Conservation (phyloP, 768 basidiomycete genomes). For the Pleurotus tuber-regium region DNA sequence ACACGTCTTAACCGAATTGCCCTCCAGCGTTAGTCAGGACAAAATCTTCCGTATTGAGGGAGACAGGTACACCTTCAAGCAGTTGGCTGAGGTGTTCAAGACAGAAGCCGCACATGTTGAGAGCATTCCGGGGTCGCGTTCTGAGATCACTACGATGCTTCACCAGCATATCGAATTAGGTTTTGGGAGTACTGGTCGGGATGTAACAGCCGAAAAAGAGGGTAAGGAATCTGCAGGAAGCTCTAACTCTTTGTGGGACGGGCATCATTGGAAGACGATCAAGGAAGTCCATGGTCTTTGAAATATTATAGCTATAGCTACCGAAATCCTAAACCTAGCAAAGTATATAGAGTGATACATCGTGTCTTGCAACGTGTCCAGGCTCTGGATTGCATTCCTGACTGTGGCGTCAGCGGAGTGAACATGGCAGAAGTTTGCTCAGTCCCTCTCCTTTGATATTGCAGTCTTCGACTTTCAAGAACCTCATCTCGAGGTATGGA, state of each 20-base stretch:
- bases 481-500: too few species aligned
- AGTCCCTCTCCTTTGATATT: too few species aligned
- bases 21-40: conserved; percentile 23
- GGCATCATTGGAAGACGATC: conserved; percentile 20
- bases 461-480: too few species aligned
- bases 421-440: too few species aligned
- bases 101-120: conserved; percentile 16
- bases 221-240: conserved; percentile 17
- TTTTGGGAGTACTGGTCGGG: conserved; percentile 18
- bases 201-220: conserved; percentile 8
- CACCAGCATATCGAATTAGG: conserved; percentile 11
- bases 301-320: too few species aligned
- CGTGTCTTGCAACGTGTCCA: too few species aligned
- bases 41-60: conserved; percentile 35
- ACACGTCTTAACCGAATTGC: conserved; percentile 30
- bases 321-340: too few species aligned
- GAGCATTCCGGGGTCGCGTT: conserved; percentile 7
- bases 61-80: conserved; percentile 24
- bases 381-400: too few species aligned
- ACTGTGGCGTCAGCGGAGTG: too few species aligned
- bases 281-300: too few species aligned
- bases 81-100: conserved; percentile 23
- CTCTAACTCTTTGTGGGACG: conserved; percentile 19
- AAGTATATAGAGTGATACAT: too few species aligned
- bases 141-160: conserved; percentile 8